Evolutionary conservation across 2,329 filamentous ascomycete genomes (phyloP).

Genomic region (Diaporthe citrichinensis): DNA sequence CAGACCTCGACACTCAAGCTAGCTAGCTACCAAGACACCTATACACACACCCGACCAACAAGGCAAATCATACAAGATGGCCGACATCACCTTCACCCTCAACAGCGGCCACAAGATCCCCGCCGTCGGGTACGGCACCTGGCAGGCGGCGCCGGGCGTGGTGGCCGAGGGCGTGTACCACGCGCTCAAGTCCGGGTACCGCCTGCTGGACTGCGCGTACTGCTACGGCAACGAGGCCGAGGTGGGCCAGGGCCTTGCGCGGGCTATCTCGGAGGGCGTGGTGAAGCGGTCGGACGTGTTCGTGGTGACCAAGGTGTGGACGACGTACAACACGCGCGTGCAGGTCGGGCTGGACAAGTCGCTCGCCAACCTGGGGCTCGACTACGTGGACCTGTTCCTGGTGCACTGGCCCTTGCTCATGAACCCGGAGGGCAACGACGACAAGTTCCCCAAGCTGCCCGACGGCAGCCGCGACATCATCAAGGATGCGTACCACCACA

Average conservation of each 20-base stretch:
- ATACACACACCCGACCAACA: neutral
- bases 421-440: slow-evolving; percentile 83
- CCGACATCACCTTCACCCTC: slow-evolving; percentile 71
- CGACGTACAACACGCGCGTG: slow-evolving; percentile 80
- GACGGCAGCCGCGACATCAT: slow-evolving; percentile 83
- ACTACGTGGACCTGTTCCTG: slow-evolving; percentile 86
- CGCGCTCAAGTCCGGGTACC: slow-evolving; percentile 71
- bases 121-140: slow-evolving; percentile 75
- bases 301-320: slow-evolving; percentile 89
- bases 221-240: slow-evolving; percentile 87
- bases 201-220: slow-evolving; percentile 79
- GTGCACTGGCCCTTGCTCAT: slow-evolving; percentile 88
- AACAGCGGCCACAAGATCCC: slow-evolving; percentile 76
- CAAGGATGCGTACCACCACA: slow-evolving; percentile 73
- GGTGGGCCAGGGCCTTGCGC: slow-evolving; percentile 82
- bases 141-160: slow-evolving; percentile 73
- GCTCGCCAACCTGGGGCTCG: slow-evolving; percentile 79
- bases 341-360: slow-evolving; percentile 80
- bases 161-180: slow-evolving; percentile 70
- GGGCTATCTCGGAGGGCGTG: slow-evolving; percentile 77
- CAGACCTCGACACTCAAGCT: neutral
- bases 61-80: slow-evolving; percentile 57
- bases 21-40: neutral
- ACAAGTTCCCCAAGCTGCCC: slow-evolving; percentile 80
- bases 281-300: slow-evolving; percentile 85